phyloP scores from a whole-genome alignment of 441 rosid species.

The Codiaeum variegatum region DNA sequence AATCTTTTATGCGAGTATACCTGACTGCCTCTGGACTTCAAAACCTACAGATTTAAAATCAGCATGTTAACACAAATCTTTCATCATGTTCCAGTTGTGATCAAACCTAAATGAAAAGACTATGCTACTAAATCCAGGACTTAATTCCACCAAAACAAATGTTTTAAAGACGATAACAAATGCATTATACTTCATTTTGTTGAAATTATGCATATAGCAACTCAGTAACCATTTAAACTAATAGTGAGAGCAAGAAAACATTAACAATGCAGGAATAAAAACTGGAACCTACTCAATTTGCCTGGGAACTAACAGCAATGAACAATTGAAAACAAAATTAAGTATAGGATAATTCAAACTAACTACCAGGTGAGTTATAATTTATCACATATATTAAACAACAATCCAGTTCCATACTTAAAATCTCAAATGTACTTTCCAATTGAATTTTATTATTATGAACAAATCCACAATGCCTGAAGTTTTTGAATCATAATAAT shows the following conservation, averaged over 20 bases:
- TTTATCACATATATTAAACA: neutral
- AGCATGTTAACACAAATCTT: too few relatives aligned
- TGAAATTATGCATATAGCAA: neutral
- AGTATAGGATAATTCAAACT: neutral
- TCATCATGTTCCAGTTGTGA: constrained; percentile 96
- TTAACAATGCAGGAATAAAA: neutral
- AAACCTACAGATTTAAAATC: too few relatives aligned
- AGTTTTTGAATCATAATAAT: neutral
- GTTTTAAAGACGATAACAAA: neutral
- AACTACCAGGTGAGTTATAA: neutral
- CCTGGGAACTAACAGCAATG: neutral
- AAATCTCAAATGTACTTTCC: neutral
- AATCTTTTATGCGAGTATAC: too few relatives aligned
- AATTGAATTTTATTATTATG: neutral
- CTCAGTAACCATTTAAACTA: neutral
- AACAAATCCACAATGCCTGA: neutral
- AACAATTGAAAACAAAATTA: neutral
- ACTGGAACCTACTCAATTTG: neutral
- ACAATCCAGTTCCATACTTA: neutral
- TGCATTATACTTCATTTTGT: constrained; percentile 4
- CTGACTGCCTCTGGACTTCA: too few relatives aligned
- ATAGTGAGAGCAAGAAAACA: neutral
- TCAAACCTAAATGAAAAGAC: constrained; percentile 50
- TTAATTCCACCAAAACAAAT: neutral
- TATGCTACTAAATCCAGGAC: neutral